Percentiles rank a stretch among this genome's conserved stretches.
These are phyloP conservation scores for Globisporangium viniferum DNA, from an alignment of 352 stramenopile genomes.

Conservation along the genomic window DNA sequence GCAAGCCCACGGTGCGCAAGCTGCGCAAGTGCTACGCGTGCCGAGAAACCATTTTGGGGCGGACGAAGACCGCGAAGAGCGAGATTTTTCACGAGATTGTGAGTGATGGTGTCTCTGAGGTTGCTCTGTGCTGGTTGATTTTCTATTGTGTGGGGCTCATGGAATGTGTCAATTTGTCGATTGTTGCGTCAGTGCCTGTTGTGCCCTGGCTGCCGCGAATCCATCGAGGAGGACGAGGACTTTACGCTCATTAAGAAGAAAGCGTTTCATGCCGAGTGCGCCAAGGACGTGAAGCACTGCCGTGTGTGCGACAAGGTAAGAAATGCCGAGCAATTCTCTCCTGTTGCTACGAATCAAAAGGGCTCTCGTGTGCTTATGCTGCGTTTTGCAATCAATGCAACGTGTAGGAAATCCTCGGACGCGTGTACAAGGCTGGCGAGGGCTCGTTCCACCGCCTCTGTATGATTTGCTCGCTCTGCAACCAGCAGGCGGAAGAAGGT, in stretches of 20 bases:
- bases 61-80: constrained; percentile 68
- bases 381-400: neutral
- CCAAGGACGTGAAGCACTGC: constrained; percentile 64
- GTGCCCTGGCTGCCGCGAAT: constrained; percentile 66
- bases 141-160: neutral
- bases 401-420: constrained; percentile 69
- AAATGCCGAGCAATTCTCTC: neutral
- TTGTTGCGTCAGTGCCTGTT: constrained; percentile 49
- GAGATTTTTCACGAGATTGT: constrained; percentile 87
- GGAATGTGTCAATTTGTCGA: neutral
- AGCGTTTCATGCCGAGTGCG: constrained; percentile 76
- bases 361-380: neutral
- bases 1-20: constrained; percentile 69
- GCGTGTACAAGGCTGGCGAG: constrained; percentile 64
- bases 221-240: constrained; percentile 77
- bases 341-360: neutral
- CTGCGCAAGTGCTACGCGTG: constrained; percentile 76
- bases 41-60: constrained; percentile 81
- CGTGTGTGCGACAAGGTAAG: constrained; percentile 66
- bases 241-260: constrained; percentile 82
- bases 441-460: constrained; percentile 74
- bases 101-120: constrained; percentile 9
- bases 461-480: constrained; percentile 71
- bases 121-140: neutral
- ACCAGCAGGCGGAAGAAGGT: constrained; percentile 69